Conservation (phyloP, 2,329 filamentous ascomycete species). For the Simplicillium sp. region DNA sequence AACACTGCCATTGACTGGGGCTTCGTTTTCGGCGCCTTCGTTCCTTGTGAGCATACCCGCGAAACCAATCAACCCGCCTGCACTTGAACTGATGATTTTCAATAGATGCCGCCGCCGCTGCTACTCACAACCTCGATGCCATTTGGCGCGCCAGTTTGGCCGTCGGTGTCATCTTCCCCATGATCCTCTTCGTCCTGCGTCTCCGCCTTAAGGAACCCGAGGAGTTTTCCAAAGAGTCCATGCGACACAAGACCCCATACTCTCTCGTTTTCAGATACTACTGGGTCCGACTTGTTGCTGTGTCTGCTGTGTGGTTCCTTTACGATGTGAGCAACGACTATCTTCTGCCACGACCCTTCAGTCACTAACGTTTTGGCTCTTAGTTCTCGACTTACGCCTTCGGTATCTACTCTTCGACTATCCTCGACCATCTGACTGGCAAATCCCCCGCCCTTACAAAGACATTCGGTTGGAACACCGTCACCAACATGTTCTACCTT, state of each 20-base stretch:
- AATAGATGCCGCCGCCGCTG: conserved; percentile 42
- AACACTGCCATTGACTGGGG: conserved; percentile 80
- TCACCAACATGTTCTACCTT: conserved; percentile 84
- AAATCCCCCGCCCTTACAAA: conserved; percentile 56
- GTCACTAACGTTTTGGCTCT: not conserved
- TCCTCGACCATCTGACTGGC: conserved; percentile 57
- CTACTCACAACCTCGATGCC: conserved; percentile 49
- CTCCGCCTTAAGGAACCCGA: conserved; percentile 69
- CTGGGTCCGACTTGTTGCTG: conserved; percentile 59
- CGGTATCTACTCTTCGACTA: conserved; percentile 72
- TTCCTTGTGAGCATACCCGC: conserved; percentile 40
- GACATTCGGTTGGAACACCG: conserved; percentile 77
- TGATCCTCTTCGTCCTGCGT: conserved; percentile 62
- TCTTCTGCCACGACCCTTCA: not conserved
- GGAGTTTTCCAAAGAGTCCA: conserved; percentile 62
- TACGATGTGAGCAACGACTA: conserved; percentile 49
- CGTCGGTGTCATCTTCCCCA: conserved; percentile 67
- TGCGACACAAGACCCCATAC: conserved; percentile 53
- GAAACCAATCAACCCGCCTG: not conserved
- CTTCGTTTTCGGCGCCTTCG: conserved; percentile 71
- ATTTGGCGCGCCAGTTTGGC: conserved; percentile 80
- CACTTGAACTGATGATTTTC: conserved; percentile 4
- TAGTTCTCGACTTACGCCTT: conserved; percentile 77
- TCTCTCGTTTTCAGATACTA: conserved; percentile 54
- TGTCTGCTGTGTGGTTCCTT: conserved; percentile 75